Conservation (phyloP, 805 yeast genomes). For the Saccharomycopsis babjevae region DNA sequence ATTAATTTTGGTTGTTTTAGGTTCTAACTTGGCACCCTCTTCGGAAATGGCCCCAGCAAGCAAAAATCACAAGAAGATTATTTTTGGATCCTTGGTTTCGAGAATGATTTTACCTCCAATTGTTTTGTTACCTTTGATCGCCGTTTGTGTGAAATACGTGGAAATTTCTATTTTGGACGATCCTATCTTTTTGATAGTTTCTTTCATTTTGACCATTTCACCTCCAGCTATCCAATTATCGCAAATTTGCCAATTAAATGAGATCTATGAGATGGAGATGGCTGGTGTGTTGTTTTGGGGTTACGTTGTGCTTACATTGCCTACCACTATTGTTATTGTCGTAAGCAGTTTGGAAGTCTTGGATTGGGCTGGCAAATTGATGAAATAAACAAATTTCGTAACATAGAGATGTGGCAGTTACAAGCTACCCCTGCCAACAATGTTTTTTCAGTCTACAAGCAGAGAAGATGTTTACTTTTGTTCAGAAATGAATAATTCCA, state of each 20-base stretch:
- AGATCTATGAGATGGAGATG: conserved; percentile 71
- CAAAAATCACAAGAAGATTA: conserved; percentile 49
- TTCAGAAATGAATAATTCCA: too few relatives aligned
- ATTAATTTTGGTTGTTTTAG: conserved; percentile 61
- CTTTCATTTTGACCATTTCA: conserved; percentile 62
- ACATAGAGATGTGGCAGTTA: too few relatives aligned
- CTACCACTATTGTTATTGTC: conserved; percentile 64
- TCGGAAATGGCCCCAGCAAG: conserved; percentile 52
- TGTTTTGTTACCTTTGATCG: conserved; percentile 55
- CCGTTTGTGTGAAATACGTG: conserved; percentile 51
- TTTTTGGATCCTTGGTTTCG: conserved; percentile 60
- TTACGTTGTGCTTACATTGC: conserved; percentile 63
- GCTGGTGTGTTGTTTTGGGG: conserved; percentile 79
- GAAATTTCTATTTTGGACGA: conserved; percentile 64
- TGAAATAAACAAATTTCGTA: background rate
- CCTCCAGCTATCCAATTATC: conserved; percentile 82
- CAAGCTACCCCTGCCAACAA: background rate
- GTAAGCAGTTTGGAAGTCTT: conserved; percentile 47
- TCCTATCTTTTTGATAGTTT: conserved; percentile 70
- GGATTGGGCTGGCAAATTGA: conserved; percentile 28
- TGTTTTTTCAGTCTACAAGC: too few relatives aligned
- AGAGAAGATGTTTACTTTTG: too few relatives aligned
- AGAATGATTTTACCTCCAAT: conserved; percentile 73
- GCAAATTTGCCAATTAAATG: conserved; percentile 70
- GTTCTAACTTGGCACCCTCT: conserved; percentile 68